These are phyloP conservation scores for Boletus sensibilis DNA, from an alignment of 768 basidiomycete species.

Conservation along the genomic window DNA sequence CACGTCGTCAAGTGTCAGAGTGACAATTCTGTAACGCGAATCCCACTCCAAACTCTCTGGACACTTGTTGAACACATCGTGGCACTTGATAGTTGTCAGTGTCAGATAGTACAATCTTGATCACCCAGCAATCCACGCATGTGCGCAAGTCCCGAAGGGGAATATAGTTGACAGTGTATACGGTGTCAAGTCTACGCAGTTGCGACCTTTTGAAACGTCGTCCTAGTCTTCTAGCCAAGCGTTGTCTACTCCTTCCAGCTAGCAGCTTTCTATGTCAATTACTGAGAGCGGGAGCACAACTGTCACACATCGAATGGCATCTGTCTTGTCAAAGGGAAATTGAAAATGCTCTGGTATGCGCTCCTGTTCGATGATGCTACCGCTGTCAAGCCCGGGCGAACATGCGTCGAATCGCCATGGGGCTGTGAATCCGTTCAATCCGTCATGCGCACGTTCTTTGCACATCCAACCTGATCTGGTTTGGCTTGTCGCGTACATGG, in stretches of 20 bases:
- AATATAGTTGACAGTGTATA: not conserved
- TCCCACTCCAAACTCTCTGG: not conserved
- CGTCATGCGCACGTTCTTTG: not conserved
- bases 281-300: not conserved
- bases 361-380: not conserved
- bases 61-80: not conserved
- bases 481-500: not conserved
- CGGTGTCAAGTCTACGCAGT: not conserved
- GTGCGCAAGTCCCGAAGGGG: not conserved
- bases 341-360: not conserved
- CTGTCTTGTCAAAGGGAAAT: conserved; percentile 8
- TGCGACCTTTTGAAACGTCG: not conserved
- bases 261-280: not conserved
- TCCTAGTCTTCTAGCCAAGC: not conserved
- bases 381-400: not conserved
- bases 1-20: not conserved
- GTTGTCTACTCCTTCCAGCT: not conserved
- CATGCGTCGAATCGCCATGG: not conserved
- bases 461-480: not conserved
- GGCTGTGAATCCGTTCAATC: not conserved
- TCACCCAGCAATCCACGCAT: not conserved
- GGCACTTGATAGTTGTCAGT: not conserved
- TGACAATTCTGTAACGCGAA: not conserved
- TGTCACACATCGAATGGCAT: conserved; percentile 3
- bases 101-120: not conserved